Evolutionary conservation across 2,329 filamentous ascomycete species (phyloP).

Genomic region (Hypoxylon sp.): DNA sequence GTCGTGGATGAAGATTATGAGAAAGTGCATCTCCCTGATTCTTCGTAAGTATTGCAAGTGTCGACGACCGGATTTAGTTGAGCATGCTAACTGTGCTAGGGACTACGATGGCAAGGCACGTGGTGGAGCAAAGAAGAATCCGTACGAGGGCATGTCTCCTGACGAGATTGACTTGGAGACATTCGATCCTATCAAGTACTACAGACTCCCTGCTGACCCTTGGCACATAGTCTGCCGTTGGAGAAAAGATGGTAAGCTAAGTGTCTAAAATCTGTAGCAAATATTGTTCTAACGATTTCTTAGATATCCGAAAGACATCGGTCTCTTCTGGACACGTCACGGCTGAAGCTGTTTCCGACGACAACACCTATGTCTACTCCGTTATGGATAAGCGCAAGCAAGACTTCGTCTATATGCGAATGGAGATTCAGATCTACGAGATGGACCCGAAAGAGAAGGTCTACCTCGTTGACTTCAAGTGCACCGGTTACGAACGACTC

Average conservation of each 20-base stretch:
- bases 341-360: constrained; percentile 55
- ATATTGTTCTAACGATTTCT: constrained; percentile 59
- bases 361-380: constrained; percentile 59
- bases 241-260: constrained; percentile 79
- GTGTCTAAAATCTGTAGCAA: constrained; percentile 59
- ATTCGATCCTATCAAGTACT: constrained; percentile 72
- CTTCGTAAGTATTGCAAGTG: constrained; percentile 52
- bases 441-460: constrained; percentile 82
- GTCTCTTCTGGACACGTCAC: constrained; percentile 49
- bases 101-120: constrained; percentile 27
- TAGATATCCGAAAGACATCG: constrained; percentile 57
- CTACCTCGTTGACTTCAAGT: constrained; percentile 98
- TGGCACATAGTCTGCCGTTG: constrained; percentile 96
- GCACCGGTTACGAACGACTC: constrained; percentile 89
- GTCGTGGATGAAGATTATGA: constrained; percentile 74
- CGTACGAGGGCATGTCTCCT: constrained; percentile 48
- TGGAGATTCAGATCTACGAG: constrained; percentile 96
- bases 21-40: constrained; percentile 60
- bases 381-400: constrained; percentile 61
- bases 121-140: constrained; percentile 36
- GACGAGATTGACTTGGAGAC: constrained; percentile 53
- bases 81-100: constrained; percentile 39
- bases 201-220: constrained; percentile 90
- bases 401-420: constrained; percentile 88
- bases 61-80: not conserved